Evolutionary conservation across 306 rosid species (phyloP), one percentile per base, ranked within the genome.

Genomic region (Pterocarpus santalinus): DNA sequence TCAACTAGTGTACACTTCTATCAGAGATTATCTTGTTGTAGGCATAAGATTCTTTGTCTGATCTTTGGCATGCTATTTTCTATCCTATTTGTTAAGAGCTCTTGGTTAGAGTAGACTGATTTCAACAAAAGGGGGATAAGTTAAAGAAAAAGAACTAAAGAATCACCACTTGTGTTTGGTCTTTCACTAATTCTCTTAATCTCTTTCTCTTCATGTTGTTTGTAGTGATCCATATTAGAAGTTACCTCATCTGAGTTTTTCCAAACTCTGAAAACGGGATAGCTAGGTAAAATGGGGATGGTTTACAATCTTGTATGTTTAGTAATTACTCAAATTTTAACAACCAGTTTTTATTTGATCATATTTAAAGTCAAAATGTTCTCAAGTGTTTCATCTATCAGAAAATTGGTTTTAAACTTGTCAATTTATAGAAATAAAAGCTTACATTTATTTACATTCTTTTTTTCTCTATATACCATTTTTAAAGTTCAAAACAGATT

Each of bases 1-100:
- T 39, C 7, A 4, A 38, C 52, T 65, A 34, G 36, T 75, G 17
- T 17, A 8, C 43, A 13, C 16, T 32, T 55, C 39, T 44, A n/a
- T 16, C 35, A 49, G 33, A 55, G 61, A 56, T 57, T 55, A 65
- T 65, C 70, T 78, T 76, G 58, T 49, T 67, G 7, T 63, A 30
- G 66, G 49, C 63, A 34, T 58, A 2, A 38, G 46, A 33, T 36
- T 53, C 65, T 16, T 65, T n/a, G 53, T 62, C 63, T 56, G 17
- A 17, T 38, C 56, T n/a, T 64, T 8, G 10, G 58, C 58, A 22
- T 66, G 75, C 32, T 30, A 39, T 22, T 78, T 65, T 28, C 35
- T 13, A 22, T 32, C 36, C 41, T 39, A 38, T 67, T 30, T 55
- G 55, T 36, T 35, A 15, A 71, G 14, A 51, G 69, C 53, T 57